phyloP scores from a whole-genome alignment of 306 rosid genomes.

The Cicer pinnatifidum region DNA sequence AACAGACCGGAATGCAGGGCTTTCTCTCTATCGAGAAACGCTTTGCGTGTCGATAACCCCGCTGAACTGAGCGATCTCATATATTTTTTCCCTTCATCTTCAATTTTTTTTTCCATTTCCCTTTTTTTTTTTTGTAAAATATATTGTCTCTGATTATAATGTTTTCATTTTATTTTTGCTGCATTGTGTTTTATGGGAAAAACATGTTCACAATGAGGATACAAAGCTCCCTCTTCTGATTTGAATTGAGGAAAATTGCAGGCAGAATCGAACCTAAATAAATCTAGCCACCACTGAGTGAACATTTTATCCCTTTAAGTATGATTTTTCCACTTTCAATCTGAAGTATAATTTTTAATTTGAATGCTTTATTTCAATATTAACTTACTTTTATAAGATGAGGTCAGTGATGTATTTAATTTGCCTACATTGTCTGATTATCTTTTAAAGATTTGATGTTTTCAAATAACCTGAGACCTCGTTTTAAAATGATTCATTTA shows the following conservation, averaged over 20 bases:
- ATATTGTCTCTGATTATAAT: background rate
- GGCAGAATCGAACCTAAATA: conserved; percentile 82
- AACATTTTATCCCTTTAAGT: conserved; percentile 1
- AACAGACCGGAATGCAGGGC: conserved; percentile 96
- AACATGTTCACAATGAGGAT: conserved; percentile 59
- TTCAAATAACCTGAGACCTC: background rate
- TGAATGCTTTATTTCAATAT: background rate
- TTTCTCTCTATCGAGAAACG: conserved; percentile 50
- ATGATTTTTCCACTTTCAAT: too few relatives aligned
- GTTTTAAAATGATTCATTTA: too few relatives aligned
- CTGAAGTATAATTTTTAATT: background rate
- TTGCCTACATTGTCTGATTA: conserved; percentile 22
- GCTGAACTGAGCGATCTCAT: conserved; percentile 83
- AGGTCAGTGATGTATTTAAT: conserved; percentile 5
- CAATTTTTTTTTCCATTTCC: background rate
- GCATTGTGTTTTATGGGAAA: conserved; percentile 31
- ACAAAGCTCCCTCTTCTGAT: conserved; percentile 82
- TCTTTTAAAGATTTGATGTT: background rate
- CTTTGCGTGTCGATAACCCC: conserved; percentile 90
- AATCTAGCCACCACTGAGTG: conserved; percentile 66
- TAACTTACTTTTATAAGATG: background rate
- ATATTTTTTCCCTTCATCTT: background rate
- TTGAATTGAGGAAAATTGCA: conserved; percentile 62
- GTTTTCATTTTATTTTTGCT: background rate
- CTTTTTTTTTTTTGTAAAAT: background rate